A percentile compares a stretch with the other conserved stretches of the same genome.
Evolutionary conservation across 345 rosid genomes (phyloP).

Genomic region (Kernera saxatilis): DNA sequence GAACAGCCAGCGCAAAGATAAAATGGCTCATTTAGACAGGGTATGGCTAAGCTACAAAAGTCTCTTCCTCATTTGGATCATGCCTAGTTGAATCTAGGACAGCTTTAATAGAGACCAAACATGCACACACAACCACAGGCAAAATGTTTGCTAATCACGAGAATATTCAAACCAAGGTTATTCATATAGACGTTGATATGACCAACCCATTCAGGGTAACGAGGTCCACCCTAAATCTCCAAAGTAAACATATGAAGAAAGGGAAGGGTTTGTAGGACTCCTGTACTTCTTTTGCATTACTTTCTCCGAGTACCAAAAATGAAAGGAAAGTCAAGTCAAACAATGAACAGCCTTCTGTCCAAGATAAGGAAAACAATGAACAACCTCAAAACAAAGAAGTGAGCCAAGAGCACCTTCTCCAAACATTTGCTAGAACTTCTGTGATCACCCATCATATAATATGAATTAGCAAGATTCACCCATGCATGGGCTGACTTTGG

Average conservation of each 20-base stretch:
- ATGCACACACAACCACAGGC: background rate
- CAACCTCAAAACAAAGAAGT: conserved; percentile 51
- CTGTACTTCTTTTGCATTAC: background rate
- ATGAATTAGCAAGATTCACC: conserved; percentile 89
- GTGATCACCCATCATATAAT: conserved; percentile 67
- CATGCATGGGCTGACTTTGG: conserved; percentile 84
- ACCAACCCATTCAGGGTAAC: background rate
- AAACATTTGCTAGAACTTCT: conserved; percentile 88
- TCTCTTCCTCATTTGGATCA: conserved; percentile 1
- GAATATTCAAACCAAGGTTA: background rate
- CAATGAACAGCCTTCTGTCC: conserved; percentile 20
- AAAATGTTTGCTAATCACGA: background rate
- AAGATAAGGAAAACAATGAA: conserved; percentile 42
- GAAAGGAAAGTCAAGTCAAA: conserved; percentile 7
- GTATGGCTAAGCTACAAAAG: background rate
- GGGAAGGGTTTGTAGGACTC: background rate
- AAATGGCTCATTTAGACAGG: background rate
- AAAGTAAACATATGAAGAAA: background rate
- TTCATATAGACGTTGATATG: background rate
- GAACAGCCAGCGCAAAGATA: background rate
- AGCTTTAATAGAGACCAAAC: background rate
- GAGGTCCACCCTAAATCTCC: background rate
- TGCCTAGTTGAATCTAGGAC: background rate
- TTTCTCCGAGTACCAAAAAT: background rate
- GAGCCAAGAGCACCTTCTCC: conserved; percentile 93